Evolutionary conservation across 225 moss, liverwort and hornwort genomes (phyloP), one percentile per base, ranked within the genome.

Genomic region (Marchantia polymorpha): DNA sequence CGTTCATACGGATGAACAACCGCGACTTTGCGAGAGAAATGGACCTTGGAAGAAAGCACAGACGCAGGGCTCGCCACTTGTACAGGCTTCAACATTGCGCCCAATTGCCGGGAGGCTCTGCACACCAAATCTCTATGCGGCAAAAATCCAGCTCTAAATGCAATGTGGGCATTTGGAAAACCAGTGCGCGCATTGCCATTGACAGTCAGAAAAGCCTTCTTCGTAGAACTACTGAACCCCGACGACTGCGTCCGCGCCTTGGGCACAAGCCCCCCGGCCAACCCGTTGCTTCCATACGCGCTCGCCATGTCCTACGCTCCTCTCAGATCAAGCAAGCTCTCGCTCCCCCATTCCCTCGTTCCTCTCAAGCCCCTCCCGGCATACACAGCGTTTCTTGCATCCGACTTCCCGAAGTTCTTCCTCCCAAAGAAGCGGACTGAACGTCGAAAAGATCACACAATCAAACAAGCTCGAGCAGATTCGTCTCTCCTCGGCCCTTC

Each of bases 131-230:
- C 59, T 6, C 27, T 73, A 12, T 47, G 23, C 11, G 73, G 52
- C n/a, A 73, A 23, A 9, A 73, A 23, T 51, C 51, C 76, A 31
- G 76, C 76, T 76, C 76, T 76, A 10, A 60, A 8, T n/a, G 31
- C 19, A 61, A 61, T 60, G 39, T 76, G 76, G 10, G 29, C 39
- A 29, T 61, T 47, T 39, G n/a, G 12, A 10, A 22, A 47, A 19
- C 47, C 52, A 59, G 55, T 10, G 26, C 29, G 53, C 29, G 16
- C 6, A 58, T 9, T 60, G 7, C 29, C 10, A 12, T 60, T 31
- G 20, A 22, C 59, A 15, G 73, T 54, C 16, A 54, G 15, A 27
- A 0, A 15, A 6, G 25, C 23, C 23, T 73, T 73, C 39, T 39
- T 39, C 39, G 5, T 5, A 39, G 39, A 39, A 8, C 59, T 20